Conservation (phyloP, 306 rosid species). For the Carpinus fangiana region DNA sequence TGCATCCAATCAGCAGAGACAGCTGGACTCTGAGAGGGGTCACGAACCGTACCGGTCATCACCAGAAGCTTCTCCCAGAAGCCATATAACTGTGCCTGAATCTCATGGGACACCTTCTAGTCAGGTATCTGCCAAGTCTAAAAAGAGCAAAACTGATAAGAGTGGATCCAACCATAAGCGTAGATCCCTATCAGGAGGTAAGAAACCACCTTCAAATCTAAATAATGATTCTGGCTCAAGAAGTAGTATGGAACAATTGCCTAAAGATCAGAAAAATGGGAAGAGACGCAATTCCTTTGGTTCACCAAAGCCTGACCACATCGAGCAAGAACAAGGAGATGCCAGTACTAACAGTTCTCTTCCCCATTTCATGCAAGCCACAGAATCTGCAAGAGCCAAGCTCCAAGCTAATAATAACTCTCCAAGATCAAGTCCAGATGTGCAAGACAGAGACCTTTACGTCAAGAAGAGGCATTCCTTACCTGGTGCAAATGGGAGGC, state of each 20-base stretch:
- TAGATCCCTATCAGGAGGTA: conserved; percentile 40
- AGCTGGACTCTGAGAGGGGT: conserved; percentile 34
- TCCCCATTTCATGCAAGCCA: conserved; percentile 96
- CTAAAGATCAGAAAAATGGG: conserved; percentile 64
- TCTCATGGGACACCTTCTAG: conserved; percentile 95
- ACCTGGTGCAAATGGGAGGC: conserved; percentile 79
- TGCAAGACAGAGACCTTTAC: conserved; percentile 63
- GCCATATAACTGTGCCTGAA: conserved; percentile 68
- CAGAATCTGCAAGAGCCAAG: conserved; percentile 97
- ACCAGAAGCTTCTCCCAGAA: conserved; percentile 79
- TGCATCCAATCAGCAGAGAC: conserved; percentile 38
- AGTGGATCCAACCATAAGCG: conserved; percentile 53
- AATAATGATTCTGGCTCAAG: conserved; percentile 61
- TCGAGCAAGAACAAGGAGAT: conserved; percentile 67
- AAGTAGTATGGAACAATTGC: conserved; percentile 53
- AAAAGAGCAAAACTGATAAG: conserved; percentile 47
- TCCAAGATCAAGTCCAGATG: conserved; percentile 93
- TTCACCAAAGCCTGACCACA: conserved; percentile 54
- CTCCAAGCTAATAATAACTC: conserved; percentile 57
- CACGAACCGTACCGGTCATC: conserved; percentile 46
- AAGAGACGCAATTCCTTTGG: conserved; percentile 79
- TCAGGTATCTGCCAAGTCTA: conserved; percentile 68
- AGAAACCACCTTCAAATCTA: conserved; percentile 60
- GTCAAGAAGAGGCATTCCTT: conserved; percentile 88
- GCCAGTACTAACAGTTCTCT: conserved; percentile 56